Conservation (phyloP, 129 eudicot species). For the Flaveria brownii region DNA sequence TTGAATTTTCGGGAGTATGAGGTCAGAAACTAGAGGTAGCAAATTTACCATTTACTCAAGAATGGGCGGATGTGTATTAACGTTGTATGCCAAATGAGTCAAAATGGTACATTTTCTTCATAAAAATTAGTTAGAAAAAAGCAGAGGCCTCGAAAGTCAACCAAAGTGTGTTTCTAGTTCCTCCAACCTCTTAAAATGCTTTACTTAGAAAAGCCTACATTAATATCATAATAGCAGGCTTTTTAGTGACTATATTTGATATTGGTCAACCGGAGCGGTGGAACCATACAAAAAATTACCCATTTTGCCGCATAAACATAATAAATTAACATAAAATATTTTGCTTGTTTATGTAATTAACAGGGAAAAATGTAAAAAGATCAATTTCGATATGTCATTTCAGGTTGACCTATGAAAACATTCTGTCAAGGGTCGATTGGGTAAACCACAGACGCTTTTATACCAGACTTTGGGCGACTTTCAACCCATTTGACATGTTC, state of each 20-base stretch:
- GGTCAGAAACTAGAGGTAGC: too few species aligned
- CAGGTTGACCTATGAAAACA: background rate
- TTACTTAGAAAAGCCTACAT: background rate
- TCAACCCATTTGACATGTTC: background rate
- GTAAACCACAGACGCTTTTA: background rate
- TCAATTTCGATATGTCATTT: background rate
- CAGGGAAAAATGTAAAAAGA: background rate
- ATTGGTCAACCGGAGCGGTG: background rate
- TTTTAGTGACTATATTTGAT: background rate
- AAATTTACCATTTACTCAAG: too few species aligned
- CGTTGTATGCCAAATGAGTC: background rate
- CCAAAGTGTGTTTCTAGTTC: background rate
- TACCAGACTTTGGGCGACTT: background rate
- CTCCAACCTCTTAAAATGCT: background rate
- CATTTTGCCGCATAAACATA: conserved; percentile 14
- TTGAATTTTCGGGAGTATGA: background rate
- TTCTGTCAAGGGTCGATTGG: background rate
- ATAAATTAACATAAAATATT: background rate
- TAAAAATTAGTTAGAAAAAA: background rate
- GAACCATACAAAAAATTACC: background rate
- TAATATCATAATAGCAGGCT: background rate
- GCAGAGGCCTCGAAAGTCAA: background rate
- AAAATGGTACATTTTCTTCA: background rate
- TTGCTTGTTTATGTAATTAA: background rate
- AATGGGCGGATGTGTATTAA: too few species aligned